These are phyloP conservation scores for Saccharomycopsis fermentans DNA, from an alignment of 805 yeast genomes.

Conservation along the genomic window DNA sequence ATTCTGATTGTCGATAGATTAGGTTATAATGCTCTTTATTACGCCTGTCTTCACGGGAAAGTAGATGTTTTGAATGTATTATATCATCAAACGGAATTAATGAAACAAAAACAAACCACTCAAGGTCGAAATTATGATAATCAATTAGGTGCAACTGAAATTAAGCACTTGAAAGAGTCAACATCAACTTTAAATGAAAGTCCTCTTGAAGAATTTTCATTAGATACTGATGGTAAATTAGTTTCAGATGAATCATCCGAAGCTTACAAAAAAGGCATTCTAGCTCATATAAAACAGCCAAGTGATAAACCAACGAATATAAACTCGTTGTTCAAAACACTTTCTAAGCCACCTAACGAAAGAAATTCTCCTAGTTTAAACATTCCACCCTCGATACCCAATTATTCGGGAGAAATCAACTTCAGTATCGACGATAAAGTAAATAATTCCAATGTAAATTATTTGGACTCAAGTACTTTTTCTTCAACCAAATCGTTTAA, in stretches of 20 bases:
- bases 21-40: slow-evolving; percentile 69
- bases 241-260: neutral
- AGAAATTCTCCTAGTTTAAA: neutral
- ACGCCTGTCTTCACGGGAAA: slow-evolving; percentile 93
- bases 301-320: neutral
- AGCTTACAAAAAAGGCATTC: neutral
- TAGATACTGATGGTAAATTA: neutral
- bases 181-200: no score
- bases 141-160: no score
- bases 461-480: neutral
- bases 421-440: no score
- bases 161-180: no score
- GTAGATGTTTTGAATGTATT: slow-evolving; percentile 68
- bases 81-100: slow-evolving; percentile 22
- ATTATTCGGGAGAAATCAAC: neutral
- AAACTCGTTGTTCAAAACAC: neutral
- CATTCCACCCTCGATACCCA: neutral
- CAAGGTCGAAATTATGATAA: neutral
- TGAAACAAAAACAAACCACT: neutral
- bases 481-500: neutral
- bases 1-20: slow-evolving; percentile 64
- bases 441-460: neutral
- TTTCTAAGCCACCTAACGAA: neutral
- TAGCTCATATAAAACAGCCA: neutral
- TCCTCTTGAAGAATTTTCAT: neutral